A percentile compares a stretch with the other conserved stretches of the same genome.
phyloP scores from a whole-genome alignment of 495 filamentous ascomycete species.

The Podospora tetraspora region DNA sequence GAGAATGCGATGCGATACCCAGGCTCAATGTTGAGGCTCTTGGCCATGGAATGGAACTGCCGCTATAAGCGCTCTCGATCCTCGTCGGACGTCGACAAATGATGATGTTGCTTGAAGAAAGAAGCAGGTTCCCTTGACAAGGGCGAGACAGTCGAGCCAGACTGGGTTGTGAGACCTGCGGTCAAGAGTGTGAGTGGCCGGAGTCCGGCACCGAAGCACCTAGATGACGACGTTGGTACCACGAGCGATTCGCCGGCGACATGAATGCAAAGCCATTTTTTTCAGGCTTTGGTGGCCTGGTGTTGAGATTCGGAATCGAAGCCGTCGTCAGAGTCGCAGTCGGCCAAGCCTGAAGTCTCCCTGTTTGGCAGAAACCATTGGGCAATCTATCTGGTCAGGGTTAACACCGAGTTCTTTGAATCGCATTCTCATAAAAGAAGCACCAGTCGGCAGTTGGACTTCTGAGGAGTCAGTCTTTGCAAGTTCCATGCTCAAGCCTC shows the following conservation, averaged over 20 bases:
- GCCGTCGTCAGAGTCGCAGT: not conserved
- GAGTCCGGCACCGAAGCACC: not conserved
- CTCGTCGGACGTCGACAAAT: not conserved
- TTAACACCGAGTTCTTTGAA: not conserved
- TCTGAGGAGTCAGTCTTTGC: not conserved
- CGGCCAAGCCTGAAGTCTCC: not conserved
- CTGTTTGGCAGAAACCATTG: not conserved
- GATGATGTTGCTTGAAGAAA: not conserved
- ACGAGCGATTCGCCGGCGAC: not conserved
- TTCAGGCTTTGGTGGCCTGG: not conserved
- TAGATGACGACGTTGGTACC: not conserved
- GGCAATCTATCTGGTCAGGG: not conserved
- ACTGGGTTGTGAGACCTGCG: not conserved
- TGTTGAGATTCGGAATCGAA: not conserved
- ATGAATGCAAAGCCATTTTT: not conserved
- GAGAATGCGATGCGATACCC: not conserved
- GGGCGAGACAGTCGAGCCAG: not conserved
- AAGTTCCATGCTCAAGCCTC: not conserved
- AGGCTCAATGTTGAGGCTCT: not conserved
- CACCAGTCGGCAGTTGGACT: not conserved
- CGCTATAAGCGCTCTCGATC: not conserved
- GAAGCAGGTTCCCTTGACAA: not conserved
- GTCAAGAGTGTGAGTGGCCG: not conserved
- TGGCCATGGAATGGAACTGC: not conserved
- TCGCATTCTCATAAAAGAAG: not conserved